phyloP scores from a whole-genome alignment of 345 rosid genomes.

The Eucalyptus erythrocorys region DNA sequence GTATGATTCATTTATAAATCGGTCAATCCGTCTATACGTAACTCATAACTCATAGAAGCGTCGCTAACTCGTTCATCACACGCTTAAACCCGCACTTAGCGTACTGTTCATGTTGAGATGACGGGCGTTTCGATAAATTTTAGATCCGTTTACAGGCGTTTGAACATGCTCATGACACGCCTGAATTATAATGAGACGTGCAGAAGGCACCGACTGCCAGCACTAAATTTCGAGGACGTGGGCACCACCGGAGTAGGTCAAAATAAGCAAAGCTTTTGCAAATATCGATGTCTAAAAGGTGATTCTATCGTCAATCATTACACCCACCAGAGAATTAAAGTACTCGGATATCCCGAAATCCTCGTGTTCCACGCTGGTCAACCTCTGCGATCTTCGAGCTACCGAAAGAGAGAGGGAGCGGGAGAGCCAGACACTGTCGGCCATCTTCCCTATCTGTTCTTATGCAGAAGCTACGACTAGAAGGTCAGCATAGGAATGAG shows the following conservation, averaged over 20 bases:
- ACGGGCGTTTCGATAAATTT: too few species aligned
- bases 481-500: background rate
- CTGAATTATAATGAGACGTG: too few species aligned
- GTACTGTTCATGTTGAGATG: background rate
- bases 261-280: background rate
- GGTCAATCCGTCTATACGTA: rapidly evolving
- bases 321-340: background rate
- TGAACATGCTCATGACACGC: background rate
- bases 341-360: background rate
- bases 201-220: background rate
- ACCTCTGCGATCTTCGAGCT: background rate
- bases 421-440: background rate
- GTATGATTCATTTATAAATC: too few species aligned
- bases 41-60: too few species aligned
- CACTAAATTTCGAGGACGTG: background rate
- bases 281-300: background rate
- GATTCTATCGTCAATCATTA: background rate
- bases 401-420: background rate
- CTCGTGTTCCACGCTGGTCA: background rate
- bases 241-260: background rate
- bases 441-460: background rate
- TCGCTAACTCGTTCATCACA: background rate
- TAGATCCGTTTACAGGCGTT: background rate
- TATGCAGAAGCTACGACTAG: background rate
- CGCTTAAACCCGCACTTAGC: background rate